Conservation (phyloP, 805 yeast genomes). For the Torulaspora indica region DNA sequence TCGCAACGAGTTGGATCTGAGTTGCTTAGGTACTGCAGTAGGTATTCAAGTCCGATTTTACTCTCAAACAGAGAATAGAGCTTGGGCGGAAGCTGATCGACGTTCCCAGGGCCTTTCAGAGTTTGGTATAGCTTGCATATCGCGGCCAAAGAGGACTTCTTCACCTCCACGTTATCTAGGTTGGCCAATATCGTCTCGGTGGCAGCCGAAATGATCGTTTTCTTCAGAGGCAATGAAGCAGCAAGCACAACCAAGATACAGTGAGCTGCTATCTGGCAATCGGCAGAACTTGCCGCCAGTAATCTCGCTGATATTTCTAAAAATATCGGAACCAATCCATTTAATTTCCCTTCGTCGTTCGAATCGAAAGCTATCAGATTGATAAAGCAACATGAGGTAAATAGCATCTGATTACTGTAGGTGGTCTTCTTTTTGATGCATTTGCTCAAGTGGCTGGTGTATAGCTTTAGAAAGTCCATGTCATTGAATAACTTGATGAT, state of each 20-base stretch:
- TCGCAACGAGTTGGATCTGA: conserved; percentile 35
- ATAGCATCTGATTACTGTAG: conserved; percentile 68
- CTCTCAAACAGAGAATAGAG: conserved; percentile 35
- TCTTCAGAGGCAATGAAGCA: conserved; percentile 60
- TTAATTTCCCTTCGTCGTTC: conserved; percentile 41
- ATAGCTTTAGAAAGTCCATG: conserved; percentile 58
- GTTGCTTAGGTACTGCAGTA: conserved; percentile 22
- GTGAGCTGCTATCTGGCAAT: conserved; percentile 77
- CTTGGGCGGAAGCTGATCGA: conserved; percentile 40
- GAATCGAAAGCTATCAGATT: conserved; percentile 58
- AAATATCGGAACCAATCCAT: conserved; percentile 50
- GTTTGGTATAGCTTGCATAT: conserved; percentile 49
- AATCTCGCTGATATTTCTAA: conserved; percentile 57
- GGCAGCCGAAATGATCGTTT: conserved; percentile 54
- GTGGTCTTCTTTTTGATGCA: conserved; percentile 49
- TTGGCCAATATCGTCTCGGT: conserved; percentile 51
- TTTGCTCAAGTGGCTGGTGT: conserved; percentile 48
- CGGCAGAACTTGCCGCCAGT: conserved; percentile 45
- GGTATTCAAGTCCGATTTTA: conserved; percentile 20
- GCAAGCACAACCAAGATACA: conserved; percentile 74
- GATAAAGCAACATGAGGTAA: conserved; percentile 67
- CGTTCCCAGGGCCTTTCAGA: conserved; percentile 39
- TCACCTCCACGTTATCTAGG: conserved; percentile 39
- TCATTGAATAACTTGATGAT: conserved; percentile 73
- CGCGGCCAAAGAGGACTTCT: conserved; percentile 44